A percentile compares a stretch with the other conserved stretches of the same genome.
Evolutionary conservation across 2,329 filamentous ascomycete species (phyloP).

Genomic region (Hypoxylon sp.): DNA sequence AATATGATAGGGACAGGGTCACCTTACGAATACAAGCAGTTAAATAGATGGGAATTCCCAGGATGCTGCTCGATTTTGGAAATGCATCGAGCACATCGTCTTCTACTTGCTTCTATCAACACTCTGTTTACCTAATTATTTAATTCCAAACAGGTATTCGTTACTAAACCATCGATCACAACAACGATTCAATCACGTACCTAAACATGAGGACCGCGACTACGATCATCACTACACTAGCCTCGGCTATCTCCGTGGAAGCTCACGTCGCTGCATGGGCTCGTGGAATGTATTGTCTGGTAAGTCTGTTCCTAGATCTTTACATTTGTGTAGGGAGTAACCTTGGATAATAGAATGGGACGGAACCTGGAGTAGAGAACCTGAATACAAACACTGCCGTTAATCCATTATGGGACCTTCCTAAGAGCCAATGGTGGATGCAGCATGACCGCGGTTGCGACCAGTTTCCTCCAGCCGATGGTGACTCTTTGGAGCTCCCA

Average conservation of each 20-base stretch:
- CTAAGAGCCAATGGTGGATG: conserved; percentile 65
- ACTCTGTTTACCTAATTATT: not conserved
- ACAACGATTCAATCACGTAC: not conserved
- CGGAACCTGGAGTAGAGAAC: conserved; percentile 50
- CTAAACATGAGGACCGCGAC: conserved; percentile 28
- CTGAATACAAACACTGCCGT: conserved; percentile 62
- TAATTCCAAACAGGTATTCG: not conserved
- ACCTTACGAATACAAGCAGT: not conserved
- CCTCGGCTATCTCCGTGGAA: conserved; percentile 39
- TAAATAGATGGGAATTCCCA: conserved; percentile 18
- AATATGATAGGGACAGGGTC: not conserved
- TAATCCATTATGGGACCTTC: conserved; percentile 63
- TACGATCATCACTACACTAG: conserved; percentile 21
- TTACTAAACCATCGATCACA: not conserved
- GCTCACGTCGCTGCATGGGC: conserved; percentile 58
- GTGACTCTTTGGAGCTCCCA: conserved; percentile 61
- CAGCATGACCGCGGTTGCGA: conserved; percentile 65
- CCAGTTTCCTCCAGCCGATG: conserved; percentile 47
- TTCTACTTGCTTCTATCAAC: not conserved
- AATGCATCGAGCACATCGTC: not conserved
- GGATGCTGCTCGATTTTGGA: not conserved
- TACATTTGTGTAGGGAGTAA: not conserved
- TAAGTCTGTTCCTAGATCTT: conserved; percentile 15
- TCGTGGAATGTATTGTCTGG: conserved; percentile 60
- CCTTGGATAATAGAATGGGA: conserved; percentile 37